Percentiles rank a stretch among this genome's conserved stretches.
Conservation (phyloP, 1,139 yeast genomes). For the Protomyces lactucae-debilis region DNA sequence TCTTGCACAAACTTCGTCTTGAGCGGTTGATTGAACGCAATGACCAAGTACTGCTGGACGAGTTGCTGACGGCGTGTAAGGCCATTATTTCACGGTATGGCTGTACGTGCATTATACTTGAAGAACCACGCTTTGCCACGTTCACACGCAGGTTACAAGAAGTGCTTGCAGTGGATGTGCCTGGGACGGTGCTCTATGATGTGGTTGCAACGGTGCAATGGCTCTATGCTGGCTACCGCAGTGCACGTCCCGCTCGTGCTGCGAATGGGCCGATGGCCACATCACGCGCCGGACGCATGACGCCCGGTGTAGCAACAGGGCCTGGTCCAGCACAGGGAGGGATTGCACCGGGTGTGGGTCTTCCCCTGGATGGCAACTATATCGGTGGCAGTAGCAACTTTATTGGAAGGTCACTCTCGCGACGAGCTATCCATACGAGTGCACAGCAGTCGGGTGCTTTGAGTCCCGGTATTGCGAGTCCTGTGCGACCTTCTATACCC, state of each 20-base stretch:
- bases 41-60: slow-evolving; percentile 4
- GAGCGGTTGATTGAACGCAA: not conserved
- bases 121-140: slow-evolving; percentile 21
- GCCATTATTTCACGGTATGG: slow-evolving; percentile 7
- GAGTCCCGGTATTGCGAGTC: not conserved
- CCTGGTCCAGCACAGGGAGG: not conserved
- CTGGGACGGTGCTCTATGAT: slow-evolving; percentile 8
- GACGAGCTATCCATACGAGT: not conserved
- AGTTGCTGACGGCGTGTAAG: slow-evolving; percentile 12
- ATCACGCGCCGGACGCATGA: not conserved
- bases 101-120: slow-evolving; percentile 6
- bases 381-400: not conserved
- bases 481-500: not conserved
- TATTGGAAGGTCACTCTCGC: not conserved
- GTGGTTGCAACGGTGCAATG: slow-evolving; percentile 24
- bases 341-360: not conserved
- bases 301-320: not conserved
- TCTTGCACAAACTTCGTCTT: not conserved
- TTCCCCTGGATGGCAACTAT: not conserved
- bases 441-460: not conserved
- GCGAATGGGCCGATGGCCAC: not conserved
- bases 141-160: slow-evolving; percentile 6
- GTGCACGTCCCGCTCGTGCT: not conserved
- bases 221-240: slow-evolving; percentile 20
- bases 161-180: not conserved